Percentiles rank a stretch among this genome's conserved stretches.
phyloP scores from a whole-genome alignment of 257 asterid genomes.

The Gynochthodes officinalis region DNA sequence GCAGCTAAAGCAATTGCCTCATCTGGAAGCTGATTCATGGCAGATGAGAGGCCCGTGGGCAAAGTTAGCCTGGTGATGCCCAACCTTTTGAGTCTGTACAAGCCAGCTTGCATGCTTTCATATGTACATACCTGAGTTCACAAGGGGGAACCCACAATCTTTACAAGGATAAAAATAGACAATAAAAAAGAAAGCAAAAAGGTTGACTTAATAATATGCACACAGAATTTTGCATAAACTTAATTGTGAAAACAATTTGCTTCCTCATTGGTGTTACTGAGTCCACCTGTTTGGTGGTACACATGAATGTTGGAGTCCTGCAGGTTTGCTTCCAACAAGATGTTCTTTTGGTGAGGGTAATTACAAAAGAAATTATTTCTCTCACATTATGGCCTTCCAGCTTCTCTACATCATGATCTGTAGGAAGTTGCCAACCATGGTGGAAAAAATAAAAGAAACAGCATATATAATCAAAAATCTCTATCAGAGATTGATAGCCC shows the following conservation, averaged over 20 bases:
- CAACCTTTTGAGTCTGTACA: slow-evolving; percentile 80
- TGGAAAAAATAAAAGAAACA: background rate
- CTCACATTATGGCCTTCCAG: slow-evolving; percentile 6
- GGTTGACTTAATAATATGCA: background rate
- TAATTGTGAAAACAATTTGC: background rate
- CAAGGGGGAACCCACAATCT: background rate
- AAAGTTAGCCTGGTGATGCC: slow-evolving; percentile 80
- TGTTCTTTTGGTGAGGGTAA: background rate
- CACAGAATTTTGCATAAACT: background rate
- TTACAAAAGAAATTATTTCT: background rate
- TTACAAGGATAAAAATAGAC: background rate
- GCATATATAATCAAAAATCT: background rate
- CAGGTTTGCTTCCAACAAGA: background rate
- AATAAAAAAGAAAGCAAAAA: background rate
- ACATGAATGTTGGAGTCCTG: background rate
- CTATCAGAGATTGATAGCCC: background rate
- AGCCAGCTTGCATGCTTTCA: slow-evolving; percentile 99
- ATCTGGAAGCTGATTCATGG: slow-evolving; percentile 99
- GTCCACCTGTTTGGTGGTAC: background rate
- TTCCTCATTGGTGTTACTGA: background rate
- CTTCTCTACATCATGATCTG: background rate
- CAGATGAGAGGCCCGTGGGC: slow-evolving; percentile 86
- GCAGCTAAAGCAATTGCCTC: slow-evolving; percentile 99
- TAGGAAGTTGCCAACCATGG: background rate
- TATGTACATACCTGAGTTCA: slow-evolving; percentile 78